Conservation (phyloP, 1,284 basidiomycete genomes). For the Kalmanozyma brasiliensis region DNA sequence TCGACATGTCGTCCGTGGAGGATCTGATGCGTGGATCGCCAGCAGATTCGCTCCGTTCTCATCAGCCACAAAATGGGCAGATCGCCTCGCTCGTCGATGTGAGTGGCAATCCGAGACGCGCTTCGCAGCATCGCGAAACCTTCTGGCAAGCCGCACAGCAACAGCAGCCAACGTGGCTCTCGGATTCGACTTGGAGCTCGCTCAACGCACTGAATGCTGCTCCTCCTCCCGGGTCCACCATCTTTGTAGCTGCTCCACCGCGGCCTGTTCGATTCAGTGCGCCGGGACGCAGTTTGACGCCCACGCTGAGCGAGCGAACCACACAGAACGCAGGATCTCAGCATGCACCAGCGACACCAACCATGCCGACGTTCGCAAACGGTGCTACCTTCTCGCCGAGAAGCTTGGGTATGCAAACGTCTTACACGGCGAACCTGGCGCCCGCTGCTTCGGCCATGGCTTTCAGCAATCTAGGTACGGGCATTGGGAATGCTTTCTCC, state of each 20-base stretch:
- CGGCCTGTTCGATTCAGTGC: constrained; percentile 20
- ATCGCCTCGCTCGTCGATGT: neutral
- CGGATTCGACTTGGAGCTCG: constrained; percentile 47
- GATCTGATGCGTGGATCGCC: constrained; percentile 19
- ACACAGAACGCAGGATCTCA: constrained; percentile 16
- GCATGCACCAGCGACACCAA: neutral
- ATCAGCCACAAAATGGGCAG: constrained; percentile 1
- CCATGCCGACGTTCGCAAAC: neutral
- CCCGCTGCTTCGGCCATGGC: neutral
- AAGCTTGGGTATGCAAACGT: constrained; percentile 5
- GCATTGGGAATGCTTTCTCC: constrained; percentile 4
- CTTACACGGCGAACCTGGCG: constrained; percentile 8
- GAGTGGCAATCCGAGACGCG: constrained; percentile 1
- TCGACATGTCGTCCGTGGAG: constrained; percentile 14
- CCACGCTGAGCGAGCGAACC: constrained; percentile 37
- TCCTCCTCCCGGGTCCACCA: constrained; percentile 43
- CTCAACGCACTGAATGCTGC: constrained; percentile 33
- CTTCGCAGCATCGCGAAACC: constrained; percentile 21
- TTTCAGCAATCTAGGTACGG: neutral
- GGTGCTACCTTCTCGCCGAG: constrained; percentile 6
- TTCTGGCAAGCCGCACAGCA: constrained; percentile 20
- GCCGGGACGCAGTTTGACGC: constrained; percentile 27
- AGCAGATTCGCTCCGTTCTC: neutral
- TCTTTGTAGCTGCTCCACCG: constrained; percentile 45
- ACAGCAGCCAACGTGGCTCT: constrained; percentile 44